These are phyloP conservation scores for Cyberlindnera misumaiensis DNA, from an alignment of 805 yeast genomes.

Conservation along the genomic window DNA sequence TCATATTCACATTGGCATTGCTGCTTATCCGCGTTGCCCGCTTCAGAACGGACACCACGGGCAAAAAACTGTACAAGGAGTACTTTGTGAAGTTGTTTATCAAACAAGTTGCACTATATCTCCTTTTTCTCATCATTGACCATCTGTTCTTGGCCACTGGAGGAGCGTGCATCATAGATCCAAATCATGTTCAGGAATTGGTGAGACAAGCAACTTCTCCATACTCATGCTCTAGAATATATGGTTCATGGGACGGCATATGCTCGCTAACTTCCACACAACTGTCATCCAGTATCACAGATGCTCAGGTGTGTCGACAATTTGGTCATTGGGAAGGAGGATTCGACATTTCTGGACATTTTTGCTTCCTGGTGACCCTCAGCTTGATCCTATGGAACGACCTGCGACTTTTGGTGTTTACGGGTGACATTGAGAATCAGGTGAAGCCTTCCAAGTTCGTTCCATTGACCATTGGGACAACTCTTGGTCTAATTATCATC, in stretches of 20 bases:
- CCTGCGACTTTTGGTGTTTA: conserved; percentile 13
- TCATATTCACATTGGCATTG: conserved; percentile 4
- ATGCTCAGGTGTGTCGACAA: conserved; percentile 27
- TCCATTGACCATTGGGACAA: conserved; percentile 10
- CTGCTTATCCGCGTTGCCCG: neutral
- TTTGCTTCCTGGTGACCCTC: conserved; percentile 36
- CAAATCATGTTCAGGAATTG: neutral
- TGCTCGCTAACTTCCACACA: conserved; percentile 13
- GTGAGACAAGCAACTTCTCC: neutral
- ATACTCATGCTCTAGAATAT: conserved; percentile 8
- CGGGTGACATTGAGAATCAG: conserved; percentile 5
- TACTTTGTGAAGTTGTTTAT: conserved; percentile 3
- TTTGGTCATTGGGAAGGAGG: conserved; percentile 41
- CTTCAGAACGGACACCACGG: neutral
- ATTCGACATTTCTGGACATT: conserved; percentile 50
- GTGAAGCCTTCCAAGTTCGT: neutral
- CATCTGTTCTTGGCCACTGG: conserved; percentile 11
- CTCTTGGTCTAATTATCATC: conserved; percentile 16
- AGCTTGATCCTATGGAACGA: conserved; percentile 37
- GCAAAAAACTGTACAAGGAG: neutral
- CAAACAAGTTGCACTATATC: conserved; percentile 5
- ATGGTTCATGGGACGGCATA: conserved; percentile 19
- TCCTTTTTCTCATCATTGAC: conserved; percentile 10
- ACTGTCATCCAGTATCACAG: conserved; percentile 12
- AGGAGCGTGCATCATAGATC: conserved; percentile 7